A percentile compares a stretch with the other conserved stretches of the same genome.
Conservation (phyloP, 73 alveolate species). For the Diophrys sp. region DNA sequence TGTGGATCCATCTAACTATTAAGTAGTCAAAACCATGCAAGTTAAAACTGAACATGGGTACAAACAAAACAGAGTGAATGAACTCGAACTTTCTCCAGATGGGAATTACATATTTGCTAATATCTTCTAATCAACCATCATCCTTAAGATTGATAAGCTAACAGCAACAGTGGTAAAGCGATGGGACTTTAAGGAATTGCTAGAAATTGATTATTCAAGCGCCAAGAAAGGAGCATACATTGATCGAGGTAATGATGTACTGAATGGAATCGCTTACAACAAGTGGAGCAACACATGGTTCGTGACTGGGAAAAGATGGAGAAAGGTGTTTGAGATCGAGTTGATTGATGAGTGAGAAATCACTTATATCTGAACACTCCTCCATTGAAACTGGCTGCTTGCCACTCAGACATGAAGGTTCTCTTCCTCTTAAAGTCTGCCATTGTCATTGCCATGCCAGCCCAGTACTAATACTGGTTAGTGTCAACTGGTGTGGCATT, state of each 20-base stretch:
- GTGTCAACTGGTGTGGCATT: not conserved
- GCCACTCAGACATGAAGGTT: constrained; percentile 37
- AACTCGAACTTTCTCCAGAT: constrained; percentile 21
- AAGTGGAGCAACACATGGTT: not conserved
- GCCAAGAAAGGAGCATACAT: not conserved
- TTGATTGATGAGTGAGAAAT: not conserved
- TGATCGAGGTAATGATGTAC: constrained; percentile 34
- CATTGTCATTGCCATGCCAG: not conserved
- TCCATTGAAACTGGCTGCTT: constrained; percentile 13
- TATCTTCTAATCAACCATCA: constrained; percentile 12
- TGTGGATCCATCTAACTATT: constrained; percentile 12
- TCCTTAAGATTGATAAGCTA: constrained; percentile 24
- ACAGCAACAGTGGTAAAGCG: constrained; percentile 17
- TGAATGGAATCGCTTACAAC: constrained; percentile 57
- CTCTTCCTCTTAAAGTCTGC: constrained; percentile 19
- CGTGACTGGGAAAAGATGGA: constrained; percentile 64
- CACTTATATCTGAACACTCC: constrained; percentile 23
- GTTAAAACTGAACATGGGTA: constrained; percentile 5
- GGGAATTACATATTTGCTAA: constrained; percentile 44
- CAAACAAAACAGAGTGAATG: constrained; percentile 28
- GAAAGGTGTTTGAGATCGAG: constrained; percentile 20
- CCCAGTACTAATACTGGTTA: not conserved
- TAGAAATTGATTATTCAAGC: not conserved
- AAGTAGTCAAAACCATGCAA: constrained; percentile 1
- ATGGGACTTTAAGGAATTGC: constrained; percentile 19